These are phyloP conservation scores for Candida broadrunensis DNA, from an alignment of 805 yeast species.

Conservation along the genomic window DNA sequence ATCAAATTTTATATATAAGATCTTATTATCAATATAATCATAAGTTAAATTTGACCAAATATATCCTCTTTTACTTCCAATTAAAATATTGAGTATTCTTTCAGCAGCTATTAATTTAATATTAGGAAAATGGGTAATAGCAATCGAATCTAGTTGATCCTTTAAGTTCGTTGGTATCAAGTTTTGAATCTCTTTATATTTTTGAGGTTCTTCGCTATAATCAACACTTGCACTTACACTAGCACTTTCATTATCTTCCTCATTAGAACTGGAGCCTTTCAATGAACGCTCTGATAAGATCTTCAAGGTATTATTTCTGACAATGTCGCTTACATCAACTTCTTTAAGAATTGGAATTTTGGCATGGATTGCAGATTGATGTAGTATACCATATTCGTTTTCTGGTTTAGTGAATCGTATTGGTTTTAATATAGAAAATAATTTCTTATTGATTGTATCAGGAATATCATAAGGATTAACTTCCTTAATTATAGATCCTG, in stretches of 20 bases:
- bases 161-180: conserved; percentile 31
- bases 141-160: conserved; percentile 32
- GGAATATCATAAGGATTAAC: not conserved
- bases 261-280: not conserved
- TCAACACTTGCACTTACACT: conserved; percentile 1
- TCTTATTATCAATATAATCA: conserved; percentile 26
- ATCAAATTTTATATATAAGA: conserved; percentile 31
- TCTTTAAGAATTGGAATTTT: conserved; percentile 14
- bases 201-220: conserved; percentile 14
- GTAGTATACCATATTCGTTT: no score
- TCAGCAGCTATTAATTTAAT: conserved; percentile 28
- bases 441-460: not conserved
- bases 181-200: conserved; percentile 21
- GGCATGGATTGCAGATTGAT: not conserved
- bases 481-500: not conserved
- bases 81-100: conserved; percentile 22
- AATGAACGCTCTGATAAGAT: conserved; percentile 1
- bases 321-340: conserved; percentile 12
- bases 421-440: conserved; percentile 11
- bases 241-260: not conserved
- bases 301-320: conserved; percentile 11
- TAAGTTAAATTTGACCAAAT: conserved; percentile 34
- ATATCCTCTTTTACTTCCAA: conserved; percentile 14
- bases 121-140: conserved; percentile 32
- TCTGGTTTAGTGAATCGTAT: not conserved